Conservation (phyloP, 2,329 filamentous ascomycete genomes). For the Pseudogymnoascus sp. region DNA sequence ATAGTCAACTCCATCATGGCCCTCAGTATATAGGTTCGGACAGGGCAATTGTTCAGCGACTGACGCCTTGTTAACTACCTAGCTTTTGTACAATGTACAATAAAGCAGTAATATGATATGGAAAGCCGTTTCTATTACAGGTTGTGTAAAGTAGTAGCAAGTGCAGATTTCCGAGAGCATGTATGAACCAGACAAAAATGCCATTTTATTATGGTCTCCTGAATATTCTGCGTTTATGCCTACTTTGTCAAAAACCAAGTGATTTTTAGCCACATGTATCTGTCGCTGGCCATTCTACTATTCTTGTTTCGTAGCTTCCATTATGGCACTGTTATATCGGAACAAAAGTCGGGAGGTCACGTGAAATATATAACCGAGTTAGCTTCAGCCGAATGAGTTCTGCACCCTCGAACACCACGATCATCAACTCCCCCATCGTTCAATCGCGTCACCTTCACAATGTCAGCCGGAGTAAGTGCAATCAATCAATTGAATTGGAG, state of each 20-base stretch:
- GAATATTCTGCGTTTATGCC: neutral
- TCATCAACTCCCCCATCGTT: constrained; percentile 44
- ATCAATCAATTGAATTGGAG: constrained; percentile 23
- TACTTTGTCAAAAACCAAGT: neutral
- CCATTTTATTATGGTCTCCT: neutral
- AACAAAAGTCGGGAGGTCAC: constrained; percentile 5
- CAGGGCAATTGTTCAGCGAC: constrained; percentile 1
- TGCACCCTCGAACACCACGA: constrained; percentile 28
- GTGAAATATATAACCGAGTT: constrained; percentile 11
- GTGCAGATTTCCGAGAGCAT: constrained; percentile 2
- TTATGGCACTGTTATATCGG: neutral
- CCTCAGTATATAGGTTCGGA: constrained; percentile 61
- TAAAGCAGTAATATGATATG: constrained; percentile 8
- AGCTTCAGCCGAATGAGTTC: constrained; percentile 12
- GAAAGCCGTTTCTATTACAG: constrained; percentile 4
- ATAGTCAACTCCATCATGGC: constrained; percentile 99
- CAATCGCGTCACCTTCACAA: constrained; percentile 47
- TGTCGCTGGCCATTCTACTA: neutral
- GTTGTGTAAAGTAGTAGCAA: neutral
- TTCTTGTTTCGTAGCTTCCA: neutral
- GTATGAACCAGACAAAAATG: constrained; percentile 1
- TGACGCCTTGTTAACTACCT: constrained; percentile 4
- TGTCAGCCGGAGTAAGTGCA: constrained; percentile 59
- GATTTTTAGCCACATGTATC: neutral
- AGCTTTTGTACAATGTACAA: constrained; percentile 5